phyloP scores from a whole-genome alignment of 345 rosid genomes.

The Syzygium aromaticum region DNA sequence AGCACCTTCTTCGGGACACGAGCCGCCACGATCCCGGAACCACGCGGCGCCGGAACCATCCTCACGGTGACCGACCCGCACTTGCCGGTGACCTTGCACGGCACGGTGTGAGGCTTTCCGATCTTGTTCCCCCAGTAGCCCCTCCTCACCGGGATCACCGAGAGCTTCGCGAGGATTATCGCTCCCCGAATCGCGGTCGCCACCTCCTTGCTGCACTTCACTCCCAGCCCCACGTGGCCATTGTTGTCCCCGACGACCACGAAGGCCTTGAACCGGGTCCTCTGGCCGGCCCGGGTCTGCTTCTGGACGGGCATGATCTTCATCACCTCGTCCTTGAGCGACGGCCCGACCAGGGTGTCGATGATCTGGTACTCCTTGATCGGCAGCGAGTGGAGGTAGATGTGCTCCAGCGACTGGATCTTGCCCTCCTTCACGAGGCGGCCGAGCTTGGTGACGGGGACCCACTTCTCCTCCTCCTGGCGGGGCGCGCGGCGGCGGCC shows the following conservation, averaged over 20 bases:
- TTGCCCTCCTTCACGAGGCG: constrained; percentile 52
- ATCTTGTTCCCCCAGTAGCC: constrained; percentile 93
- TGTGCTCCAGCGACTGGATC: constrained; percentile 55
- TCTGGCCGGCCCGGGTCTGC: constrained; percentile 67
- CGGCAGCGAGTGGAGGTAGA: constrained; percentile 46
- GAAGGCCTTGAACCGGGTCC: constrained; percentile 80
- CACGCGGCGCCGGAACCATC: constrained; percentile 86
- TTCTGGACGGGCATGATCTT: constrained; percentile 84
- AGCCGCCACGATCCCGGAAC: constrained; percentile 72
- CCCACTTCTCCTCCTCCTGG: constrained; percentile 68
- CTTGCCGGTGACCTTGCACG: constrained; percentile 81
- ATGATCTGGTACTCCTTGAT: constrained; percentile 89
- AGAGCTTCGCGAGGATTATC: constrained; percentile 62
- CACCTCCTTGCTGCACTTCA: constrained; percentile 73
- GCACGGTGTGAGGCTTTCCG: constrained; percentile 81
- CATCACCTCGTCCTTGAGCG: constrained; percentile 92
- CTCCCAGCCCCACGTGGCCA: constrained; percentile 82
- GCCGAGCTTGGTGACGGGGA: constrained; percentile 89
- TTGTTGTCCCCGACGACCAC: constrained; percentile 65
- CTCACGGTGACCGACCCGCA: constrained; percentile 74
- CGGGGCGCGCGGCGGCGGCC: constrained; percentile 60
- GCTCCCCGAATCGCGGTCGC: constrained; percentile 77
- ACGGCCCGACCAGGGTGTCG: constrained; percentile 58
- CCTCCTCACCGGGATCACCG: constrained; percentile 72
- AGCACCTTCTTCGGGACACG: constrained; percentile 73